Conservation (phyloP, 306 rosid genomes). For the Gleditsia sinensis region DNA sequence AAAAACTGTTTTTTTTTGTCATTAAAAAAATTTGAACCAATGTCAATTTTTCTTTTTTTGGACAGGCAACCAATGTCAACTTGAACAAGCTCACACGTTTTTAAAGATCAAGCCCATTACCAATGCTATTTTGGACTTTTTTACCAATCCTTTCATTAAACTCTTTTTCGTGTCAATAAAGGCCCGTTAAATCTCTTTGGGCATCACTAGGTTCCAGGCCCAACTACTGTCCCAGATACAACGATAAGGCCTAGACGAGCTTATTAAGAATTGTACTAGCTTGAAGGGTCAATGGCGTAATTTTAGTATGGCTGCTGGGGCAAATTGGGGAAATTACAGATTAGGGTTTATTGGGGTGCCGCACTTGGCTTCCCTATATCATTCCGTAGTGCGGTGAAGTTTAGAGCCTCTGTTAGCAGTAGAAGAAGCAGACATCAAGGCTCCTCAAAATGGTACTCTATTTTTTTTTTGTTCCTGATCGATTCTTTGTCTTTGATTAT, state of each 20-base stretch:
- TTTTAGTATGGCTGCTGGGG: background rate
- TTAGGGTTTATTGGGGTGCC: conserved; percentile 41
- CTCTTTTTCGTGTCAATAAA: too few species aligned
- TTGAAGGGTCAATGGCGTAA: background rate
- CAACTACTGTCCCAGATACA: too few species aligned
- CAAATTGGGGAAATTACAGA: background rate
- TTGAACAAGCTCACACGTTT: too few species aligned
- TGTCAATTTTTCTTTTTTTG: too few species aligned
- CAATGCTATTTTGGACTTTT: too few species aligned
- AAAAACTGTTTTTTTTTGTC: too few species aligned
- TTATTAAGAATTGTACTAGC: too few species aligned
- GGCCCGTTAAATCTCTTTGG: background rate
- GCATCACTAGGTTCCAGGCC: background rate
- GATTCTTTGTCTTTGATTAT: background rate
- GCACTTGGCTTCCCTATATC: background rate
- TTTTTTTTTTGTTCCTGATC: background rate
- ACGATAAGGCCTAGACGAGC: too few species aligned
- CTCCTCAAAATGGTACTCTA: background rate
- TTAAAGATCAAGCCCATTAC: too few species aligned
- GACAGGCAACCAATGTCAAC: too few species aligned
- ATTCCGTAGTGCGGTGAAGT: background rate
- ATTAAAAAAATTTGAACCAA: too few species aligned
- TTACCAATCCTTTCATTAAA: too few species aligned
- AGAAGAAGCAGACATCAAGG: background rate
- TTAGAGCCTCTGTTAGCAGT: background rate